A percentile compares a stretch with the other conserved stretches of the same genome.
These are phyloP conservation scores for Neurospora sp. DNA, from an alignment of 495 filamentous ascomycete genomes.

Conservation along the genomic window DNA sequence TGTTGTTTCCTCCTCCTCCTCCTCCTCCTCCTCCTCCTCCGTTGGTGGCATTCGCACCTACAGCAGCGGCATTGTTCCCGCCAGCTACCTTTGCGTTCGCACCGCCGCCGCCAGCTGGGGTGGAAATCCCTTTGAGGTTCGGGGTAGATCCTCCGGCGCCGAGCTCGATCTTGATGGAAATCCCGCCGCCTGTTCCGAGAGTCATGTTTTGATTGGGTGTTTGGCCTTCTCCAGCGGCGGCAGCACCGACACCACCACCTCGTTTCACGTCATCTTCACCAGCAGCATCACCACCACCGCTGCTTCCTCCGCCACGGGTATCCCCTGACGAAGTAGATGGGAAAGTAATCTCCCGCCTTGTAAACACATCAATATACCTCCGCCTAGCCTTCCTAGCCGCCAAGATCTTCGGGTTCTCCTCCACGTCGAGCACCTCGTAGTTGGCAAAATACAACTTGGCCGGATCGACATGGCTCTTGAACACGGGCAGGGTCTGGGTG, in stretches of 20 bases:
- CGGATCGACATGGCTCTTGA: slow-evolving; percentile 30
- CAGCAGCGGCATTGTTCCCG: background rate
- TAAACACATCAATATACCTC: slow-evolving; percentile 34
- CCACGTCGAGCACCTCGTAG: slow-evolving; percentile 37
- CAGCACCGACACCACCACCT: background rate
- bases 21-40: background rate
- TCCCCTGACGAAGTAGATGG: background rate
- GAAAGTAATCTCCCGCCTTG: slow-evolving; percentile 6
- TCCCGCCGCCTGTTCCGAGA: background rate
- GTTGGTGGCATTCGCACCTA: background rate
- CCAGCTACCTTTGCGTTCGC: background rate
- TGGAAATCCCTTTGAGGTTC: background rate
- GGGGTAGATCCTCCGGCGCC: background rate
- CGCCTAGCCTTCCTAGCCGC: slow-evolving; percentile 12
- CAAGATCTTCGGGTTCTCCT: slow-evolving; percentile 26
- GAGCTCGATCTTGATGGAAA: background rate
- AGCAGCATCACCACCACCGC: slow-evolving; percentile 6
- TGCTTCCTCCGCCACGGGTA: background rate
- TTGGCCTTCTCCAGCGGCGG: background rate
- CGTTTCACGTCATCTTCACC: background rate
- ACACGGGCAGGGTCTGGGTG: slow-evolving; percentile 27
- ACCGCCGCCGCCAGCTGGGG: background rate
- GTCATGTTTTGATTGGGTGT: background rate
- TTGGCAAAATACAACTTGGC: slow-evolving; percentile 41
- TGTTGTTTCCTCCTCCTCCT: background rate